Base-by-base conservation (phyloP, 441 rosid species). In the Aleurites moluccanus region DNA sequence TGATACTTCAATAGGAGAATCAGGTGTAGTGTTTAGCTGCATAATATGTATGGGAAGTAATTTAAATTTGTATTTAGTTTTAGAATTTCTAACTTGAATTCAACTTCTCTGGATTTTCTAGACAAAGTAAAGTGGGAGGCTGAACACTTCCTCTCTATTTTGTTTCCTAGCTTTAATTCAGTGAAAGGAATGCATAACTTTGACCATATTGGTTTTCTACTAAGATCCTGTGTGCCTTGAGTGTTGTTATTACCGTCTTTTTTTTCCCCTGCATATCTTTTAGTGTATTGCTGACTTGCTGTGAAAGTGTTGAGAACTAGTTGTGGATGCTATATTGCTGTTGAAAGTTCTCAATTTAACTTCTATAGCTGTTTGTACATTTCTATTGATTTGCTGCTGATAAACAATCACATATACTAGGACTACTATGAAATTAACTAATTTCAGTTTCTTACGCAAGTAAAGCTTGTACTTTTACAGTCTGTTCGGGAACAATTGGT, bases 401-500 rank as follows among this genome's bases (percentile, higher is more conserved):
- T 56, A 38, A 20, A 47, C 30, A 15, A 47, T 27, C 9, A 67
- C 28, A 70, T 42, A 40, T 59, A 61, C 56, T 44, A 53, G 23
- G 27, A 65, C 25, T 3, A 13, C 5, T 67, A 20, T 47, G 38
- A 21, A 28, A 21, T 49, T 69, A 52, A 53, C 9, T 44, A 55
- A 45, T 20, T 72, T 30, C 47, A 18, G n/a, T 28, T 49, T 27
- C 15, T 35, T 47, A 49, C 18, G 28, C 14, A 42, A 28, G 8
- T 18, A 16, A 15, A 30, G 38, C 16, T n/a, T 40, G 4, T 8
- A 18, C 21, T 77, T 78, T 73, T 80, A 35, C 92, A 95, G 99
- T 87, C 99, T 72, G 86, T 85, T 72, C 88, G 94, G 81, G 99
- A 95, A 80, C 98, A 93, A 56, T 80, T 95, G 87, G 94, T 93